A percentile compares a stretch with the other conserved stretches of the same genome.
phyloP scores from a whole-genome alignment of 768 basidiomycete species.

The Lyophyllum atratum region DNA sequence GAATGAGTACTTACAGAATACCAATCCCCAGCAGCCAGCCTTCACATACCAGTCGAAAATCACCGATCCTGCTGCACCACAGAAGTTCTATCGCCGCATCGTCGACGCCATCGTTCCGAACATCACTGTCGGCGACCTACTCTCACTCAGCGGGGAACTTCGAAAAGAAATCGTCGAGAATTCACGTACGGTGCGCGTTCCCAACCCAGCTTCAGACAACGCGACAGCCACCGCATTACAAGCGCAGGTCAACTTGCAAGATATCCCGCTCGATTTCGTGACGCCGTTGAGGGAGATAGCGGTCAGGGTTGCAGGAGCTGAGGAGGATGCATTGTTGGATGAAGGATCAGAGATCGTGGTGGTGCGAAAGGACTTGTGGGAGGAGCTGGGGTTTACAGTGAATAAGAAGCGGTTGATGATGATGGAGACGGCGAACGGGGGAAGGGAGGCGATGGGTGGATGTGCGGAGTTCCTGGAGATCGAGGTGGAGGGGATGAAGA shows the following conservation, averaged over 20 bases:
- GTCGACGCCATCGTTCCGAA: background rate
- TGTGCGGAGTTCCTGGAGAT: background rate
- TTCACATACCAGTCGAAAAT: background rate
- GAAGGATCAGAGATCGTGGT: slow-evolving; percentile 18
- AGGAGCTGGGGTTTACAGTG: slow-evolving; percentile 1
- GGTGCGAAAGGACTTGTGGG: slow-evolving; percentile 13
- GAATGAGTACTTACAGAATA: background rate
- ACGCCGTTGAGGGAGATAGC: background rate
- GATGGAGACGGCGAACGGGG: background rate
- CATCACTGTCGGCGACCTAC: background rate
- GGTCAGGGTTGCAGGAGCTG: background rate
- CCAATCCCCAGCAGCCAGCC: background rate
- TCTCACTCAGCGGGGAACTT: background rate
- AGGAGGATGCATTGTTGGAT: background rate
- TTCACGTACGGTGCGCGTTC: background rate
- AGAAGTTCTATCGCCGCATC: background rate
- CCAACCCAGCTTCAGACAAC: background rate
- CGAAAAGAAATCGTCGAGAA: background rate
- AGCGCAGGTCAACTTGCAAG: background rate
- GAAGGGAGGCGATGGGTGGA: background rate
- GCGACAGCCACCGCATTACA: background rate
- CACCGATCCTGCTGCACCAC: background rate
- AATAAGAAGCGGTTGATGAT: slow-evolving; percentile 15
- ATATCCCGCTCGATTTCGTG: background rate
- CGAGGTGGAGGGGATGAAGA: slow-evolving; percentile 2